These are phyloP conservation scores for Candida pseudocylindracea DNA, from an alignment of 1,139 yeast genomes.

Conservation along the genomic window DNA sequence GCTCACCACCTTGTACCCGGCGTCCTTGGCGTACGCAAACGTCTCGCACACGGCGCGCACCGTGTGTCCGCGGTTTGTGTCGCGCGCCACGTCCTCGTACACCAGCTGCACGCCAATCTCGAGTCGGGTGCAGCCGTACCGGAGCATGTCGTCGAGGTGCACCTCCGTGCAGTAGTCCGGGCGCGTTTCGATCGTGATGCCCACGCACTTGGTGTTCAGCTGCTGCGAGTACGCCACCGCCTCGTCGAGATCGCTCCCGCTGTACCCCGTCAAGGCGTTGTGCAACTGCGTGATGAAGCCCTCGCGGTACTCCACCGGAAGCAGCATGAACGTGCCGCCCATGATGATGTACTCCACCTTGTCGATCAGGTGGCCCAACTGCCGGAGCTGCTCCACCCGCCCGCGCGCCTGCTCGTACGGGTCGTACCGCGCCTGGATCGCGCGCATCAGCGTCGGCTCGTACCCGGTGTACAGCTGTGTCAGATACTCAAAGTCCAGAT, in stretches of 20 bases:
- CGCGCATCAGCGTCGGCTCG: slow-evolving; percentile 98
- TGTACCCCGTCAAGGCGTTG: slow-evolving; percentile 86
- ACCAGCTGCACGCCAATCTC: slow-evolving; percentile 97
- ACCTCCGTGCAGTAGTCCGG: slow-evolving; percentile 98
- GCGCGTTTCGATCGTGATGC: slow-evolving; percentile 93
- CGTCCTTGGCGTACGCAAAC: slow-evolving; percentile 86
- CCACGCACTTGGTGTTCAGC: slow-evolving; percentile 91
- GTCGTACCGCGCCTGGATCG: slow-evolving; percentile 91
- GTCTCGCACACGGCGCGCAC: slow-evolving; percentile 93
- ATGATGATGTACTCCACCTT: slow-evolving; percentile 93
- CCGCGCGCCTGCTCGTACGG: slow-evolving; percentile 99
- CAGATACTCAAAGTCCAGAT: slow-evolving; percentile 90
- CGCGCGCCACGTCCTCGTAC: slow-evolving; percentile 96
- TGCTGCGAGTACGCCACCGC: slow-evolving; percentile 85
- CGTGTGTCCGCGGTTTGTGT: slow-evolving; percentile 95
- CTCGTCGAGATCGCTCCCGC: slow-evolving; percentile 74
- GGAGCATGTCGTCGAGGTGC: slow-evolving; percentile 85
- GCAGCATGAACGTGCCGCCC: slow-evolving; percentile 99
- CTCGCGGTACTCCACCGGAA: slow-evolving; percentile 78
- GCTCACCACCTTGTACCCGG: slow-evolving; percentile 92
- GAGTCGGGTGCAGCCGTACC: slow-evolving; percentile 89
- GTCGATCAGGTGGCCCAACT: slow-evolving; percentile 88
- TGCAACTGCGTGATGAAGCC: slow-evolving; percentile 74
- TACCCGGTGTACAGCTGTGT: slow-evolving; percentile 98
- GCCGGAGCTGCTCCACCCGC: slow-evolving; percentile 85